These are phyloP conservation scores for Mycena kentingensis DNA, from an alignment of 768 basidiomycete species.

Conservation along the genomic window DNA sequence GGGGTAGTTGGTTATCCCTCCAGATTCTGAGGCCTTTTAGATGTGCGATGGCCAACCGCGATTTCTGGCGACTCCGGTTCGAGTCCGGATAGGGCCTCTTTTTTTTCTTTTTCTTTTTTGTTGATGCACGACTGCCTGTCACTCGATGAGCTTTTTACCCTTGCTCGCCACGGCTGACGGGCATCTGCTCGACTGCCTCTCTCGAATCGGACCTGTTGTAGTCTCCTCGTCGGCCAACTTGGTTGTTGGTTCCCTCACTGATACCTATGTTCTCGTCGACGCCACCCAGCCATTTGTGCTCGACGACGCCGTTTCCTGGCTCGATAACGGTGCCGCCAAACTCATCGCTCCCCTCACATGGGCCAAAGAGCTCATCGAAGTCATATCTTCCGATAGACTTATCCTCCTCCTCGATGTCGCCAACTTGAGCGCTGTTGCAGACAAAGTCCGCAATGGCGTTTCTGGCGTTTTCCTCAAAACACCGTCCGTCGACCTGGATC, in stretches of 20 bases:
- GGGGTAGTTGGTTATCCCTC: conserved; percentile 28
- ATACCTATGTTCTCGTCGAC: conserved; percentile 60
- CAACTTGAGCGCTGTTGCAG: conserved; percentile 73
- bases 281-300: conserved; percentile 43
- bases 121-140: neutral
- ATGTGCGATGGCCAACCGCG: too few species aligned
- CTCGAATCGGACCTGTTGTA: conserved; percentile 79
- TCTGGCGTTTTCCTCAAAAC: conserved; percentile 83
- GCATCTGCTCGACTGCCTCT: conserved; percentile 58
- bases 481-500: conserved; percentile 67
- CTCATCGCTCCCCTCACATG: conserved; percentile 71
- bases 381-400: conserved; percentile 70
- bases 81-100: conserved; percentile 24
- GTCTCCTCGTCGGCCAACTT: conserved; percentile 41
- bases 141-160: conserved; percentile 56
- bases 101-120: neutral
- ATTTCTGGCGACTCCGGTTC: conserved; percentile 25
- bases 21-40: conserved; percentile 26
- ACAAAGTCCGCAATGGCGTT: conserved; percentile 70
- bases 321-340: conserved; percentile 82
- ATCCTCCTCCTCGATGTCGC: conserved; percentile 75
- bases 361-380: conserved; percentile 66
- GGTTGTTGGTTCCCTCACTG: conserved; percentile 34
- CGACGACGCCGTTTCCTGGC: conserved; percentile 61
- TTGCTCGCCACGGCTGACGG: conserved; percentile 54